These are phyloP conservation scores for Canna indica DNA, from an alignment of 176 grass and related monocot genomes.

Conservation along the genomic window DNA sequence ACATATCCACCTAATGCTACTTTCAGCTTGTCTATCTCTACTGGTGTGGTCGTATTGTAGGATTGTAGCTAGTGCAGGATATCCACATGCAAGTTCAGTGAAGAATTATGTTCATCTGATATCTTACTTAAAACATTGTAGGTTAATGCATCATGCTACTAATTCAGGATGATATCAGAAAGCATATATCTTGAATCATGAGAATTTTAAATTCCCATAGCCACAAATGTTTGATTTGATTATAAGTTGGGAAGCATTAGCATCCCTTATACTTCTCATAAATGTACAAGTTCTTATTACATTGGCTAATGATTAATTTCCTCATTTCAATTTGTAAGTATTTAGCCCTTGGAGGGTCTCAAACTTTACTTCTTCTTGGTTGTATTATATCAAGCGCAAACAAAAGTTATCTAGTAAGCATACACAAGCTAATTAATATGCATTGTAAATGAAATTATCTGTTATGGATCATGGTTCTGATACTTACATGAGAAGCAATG, in stretches of 20 bases:
- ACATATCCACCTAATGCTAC: background rate
- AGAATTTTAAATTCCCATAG: too few relatives aligned
- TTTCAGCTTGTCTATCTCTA: background rate
- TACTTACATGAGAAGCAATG: slow-evolving; percentile 82
- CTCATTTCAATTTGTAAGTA: too few relatives aligned
- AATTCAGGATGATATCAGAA: too few relatives aligned
- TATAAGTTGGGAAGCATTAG: background rate
- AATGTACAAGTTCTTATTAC: background rate
- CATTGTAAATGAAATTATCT: background rate
- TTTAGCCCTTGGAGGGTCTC: too few relatives aligned
- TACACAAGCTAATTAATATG: too few relatives aligned
- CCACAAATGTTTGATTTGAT: too few relatives aligned
- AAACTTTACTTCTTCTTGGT: too few relatives aligned
- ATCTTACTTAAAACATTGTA: background rate
- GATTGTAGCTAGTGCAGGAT: too few relatives aligned
- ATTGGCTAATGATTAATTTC: too few relatives aligned
- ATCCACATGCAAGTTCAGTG: background rate
- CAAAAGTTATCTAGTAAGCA: too few relatives aligned
- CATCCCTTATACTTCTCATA: background rate
- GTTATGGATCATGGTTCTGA: background rate
- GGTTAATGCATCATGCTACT: background rate
- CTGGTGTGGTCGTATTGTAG: background rate
- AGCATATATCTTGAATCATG: too few relatives aligned
- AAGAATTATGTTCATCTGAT: background rate
- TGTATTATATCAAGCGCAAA: too few relatives aligned